Evolutionary conservation across 2,329 filamentous ascomycete species (phyloP), one percentile per base, ranked within the genome.

Genomic region (Leptographium galeiforme): DNA sequence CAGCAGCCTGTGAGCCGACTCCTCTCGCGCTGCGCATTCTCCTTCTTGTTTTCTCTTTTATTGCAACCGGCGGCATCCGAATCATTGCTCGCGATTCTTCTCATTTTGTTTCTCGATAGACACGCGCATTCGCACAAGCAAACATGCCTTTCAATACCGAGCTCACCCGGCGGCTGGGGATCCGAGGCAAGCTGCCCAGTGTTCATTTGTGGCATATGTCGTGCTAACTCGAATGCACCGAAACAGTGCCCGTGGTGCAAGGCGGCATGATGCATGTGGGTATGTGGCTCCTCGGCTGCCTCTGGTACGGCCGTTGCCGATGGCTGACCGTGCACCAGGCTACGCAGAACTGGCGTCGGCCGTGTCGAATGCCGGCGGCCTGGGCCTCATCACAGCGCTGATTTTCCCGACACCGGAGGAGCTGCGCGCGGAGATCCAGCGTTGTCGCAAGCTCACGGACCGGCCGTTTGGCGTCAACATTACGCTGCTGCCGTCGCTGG

Each of bases 331-430:
- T 85, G 87, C 77, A 81, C 1, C 90, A 58, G 87, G 87, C 55
- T 89, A 87, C 62, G 87, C 87, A 50, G 85, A 88, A 67, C 74
- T 89, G 61, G 85, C 85, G 57, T 77, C 82, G 49, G 85, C 85
- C 59, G 85, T 89, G 58, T 85, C 80, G 64, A 88, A 89, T 68
- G 85, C 87, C n/a, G 87, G 87, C 59, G 87, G 86, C 48, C 75
- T 93, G 53, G 87, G 87, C 63, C 82, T 93, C 65, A 78, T 93
- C 68, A 93, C 87, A 34, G 87, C 85, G 48, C 82, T 97, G 64
- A 97, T 94, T 52, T 94, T 95, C 78, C 87, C 93, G 38, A 85
- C 87, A 16, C 91, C 93, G 48, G 87, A 89, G 68, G 89, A 88
- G 66, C 83, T 98, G 54, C 89, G 91, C 68, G 86, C 87, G 65